A percentile compares a stretch with the other conserved stretches of the same genome.
These are phyloP conservation scores for Aegilops speltoides DNA, from an alignment of 176 grass and related monocot genomes.

Conservation along the genomic window DNA sequence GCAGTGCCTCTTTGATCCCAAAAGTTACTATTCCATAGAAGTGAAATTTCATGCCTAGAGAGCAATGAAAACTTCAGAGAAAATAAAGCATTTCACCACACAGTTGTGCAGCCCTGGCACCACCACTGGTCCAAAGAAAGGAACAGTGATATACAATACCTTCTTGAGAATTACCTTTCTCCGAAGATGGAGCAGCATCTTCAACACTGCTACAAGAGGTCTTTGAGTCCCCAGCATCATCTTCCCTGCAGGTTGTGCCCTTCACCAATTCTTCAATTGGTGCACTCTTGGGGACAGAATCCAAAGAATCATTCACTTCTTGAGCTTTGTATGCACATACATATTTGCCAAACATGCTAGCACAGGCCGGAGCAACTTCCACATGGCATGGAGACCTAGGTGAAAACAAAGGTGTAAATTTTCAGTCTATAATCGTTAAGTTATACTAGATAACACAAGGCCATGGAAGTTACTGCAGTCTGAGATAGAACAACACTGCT, in stretches of 20 bases:
- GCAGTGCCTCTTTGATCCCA: not conserved
- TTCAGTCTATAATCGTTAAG: not conserved
- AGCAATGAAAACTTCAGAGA: not conserved
- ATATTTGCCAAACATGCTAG: not conserved
- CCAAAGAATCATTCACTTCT: not conserved
- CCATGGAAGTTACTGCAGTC: not conserved
- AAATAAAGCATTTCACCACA: not conserved
- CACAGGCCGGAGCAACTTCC: not conserved
- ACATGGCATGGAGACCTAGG: not conserved
- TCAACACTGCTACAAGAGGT: conserved; percentile 41
- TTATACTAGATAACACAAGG: not conserved
- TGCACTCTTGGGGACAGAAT: not conserved
- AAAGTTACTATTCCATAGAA: not conserved
- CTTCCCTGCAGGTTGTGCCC: conserved; percentile 9
- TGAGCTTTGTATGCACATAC: not conserved
- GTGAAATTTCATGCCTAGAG: not conserved
- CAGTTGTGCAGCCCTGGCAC: not conserved
- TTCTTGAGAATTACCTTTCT: conserved; percentile 12
- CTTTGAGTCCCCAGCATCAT: conserved; percentile 30
- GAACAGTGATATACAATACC: not conserved
- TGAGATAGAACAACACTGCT: not conserved
- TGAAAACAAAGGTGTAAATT: not conserved
- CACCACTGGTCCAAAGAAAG: too few relatives aligned
- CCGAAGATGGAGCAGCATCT: conserved; percentile 7
- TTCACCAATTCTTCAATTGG: conserved; percentile 13